Evolutionary conservation across 2,329 filamentous ascomycete species (phyloP).

Genomic region (Ophiostoma angusticollis): DNA sequence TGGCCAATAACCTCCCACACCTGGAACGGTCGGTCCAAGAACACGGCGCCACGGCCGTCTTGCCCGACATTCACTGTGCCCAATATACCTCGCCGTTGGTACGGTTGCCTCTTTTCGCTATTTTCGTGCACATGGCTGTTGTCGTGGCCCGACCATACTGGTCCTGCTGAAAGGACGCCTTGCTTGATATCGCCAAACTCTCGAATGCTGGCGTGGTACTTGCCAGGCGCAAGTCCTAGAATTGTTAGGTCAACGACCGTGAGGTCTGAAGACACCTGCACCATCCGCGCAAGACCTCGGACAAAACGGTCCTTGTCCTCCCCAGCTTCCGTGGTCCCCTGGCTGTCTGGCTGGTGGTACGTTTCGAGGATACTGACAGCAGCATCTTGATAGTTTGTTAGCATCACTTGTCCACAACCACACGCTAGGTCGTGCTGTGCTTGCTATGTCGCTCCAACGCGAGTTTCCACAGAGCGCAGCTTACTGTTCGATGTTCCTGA

Average conservation of each 20-base stretch:
- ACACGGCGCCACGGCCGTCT: conserved; percentile 64
- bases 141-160: conserved; percentile 53
- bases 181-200: conserved; percentile 76
- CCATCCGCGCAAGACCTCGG: conserved; percentile 81
- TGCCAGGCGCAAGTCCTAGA: conserved; percentile 66
- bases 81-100: conserved; percentile 49
- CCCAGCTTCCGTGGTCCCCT: conserved; percentile 13
- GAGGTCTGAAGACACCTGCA: conserved; percentile 66
- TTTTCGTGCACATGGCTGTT: background rate
- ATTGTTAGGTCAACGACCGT: conserved; percentile 83
- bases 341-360: conserved; percentile 41
- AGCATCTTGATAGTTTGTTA: conserved; percentile 40
- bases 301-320: conserved; percentile 41
- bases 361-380: conserved; percentile 96
- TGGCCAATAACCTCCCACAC: conserved; percentile 96
- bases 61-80: conserved; percentile 64
- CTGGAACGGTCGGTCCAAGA: conserved; percentile 69
- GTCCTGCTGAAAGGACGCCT: conserved; percentile 71
- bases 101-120: conserved; percentile 27
- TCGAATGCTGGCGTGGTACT: conserved; percentile 72
- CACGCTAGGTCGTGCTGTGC: background rate
- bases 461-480: conserved; percentile 21
- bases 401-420: background rate
- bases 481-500: conserved; percentile 74
- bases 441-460: background rate